Conservation (phyloP, 306 rosid genomes). For the Dalbergia oliveri region DNA sequence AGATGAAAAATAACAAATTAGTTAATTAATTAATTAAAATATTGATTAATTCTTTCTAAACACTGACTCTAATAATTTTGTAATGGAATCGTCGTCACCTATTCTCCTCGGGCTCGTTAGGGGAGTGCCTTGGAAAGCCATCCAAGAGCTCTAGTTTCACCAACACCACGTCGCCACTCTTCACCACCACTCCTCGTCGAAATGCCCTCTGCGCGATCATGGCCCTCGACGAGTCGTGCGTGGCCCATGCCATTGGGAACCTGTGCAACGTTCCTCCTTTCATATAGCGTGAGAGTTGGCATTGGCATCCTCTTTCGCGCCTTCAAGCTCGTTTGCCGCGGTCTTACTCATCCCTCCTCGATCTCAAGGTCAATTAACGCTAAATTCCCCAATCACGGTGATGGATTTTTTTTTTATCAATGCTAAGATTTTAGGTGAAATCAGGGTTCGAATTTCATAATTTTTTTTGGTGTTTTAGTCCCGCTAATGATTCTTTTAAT, state of each 20-base stretch:
- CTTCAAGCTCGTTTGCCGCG: slow-evolving; percentile 86
- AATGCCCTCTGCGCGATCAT: slow-evolving; percentile 74
- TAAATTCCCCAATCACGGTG: not conserved
- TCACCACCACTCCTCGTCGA: slow-evolving; percentile 25
- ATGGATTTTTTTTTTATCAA: not conserved
- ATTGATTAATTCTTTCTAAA: too few species aligned
- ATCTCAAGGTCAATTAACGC: slow-evolving; percentile 71
- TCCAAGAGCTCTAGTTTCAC: slow-evolving; percentile 87
- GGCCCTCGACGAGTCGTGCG: slow-evolving; percentile 71
- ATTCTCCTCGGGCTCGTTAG: slow-evolving; percentile 43
- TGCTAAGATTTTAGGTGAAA: slow-evolving; percentile 9
- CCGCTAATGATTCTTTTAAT: not conserved
- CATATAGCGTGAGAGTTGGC: slow-evolving; percentile 89
- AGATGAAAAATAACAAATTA: not conserved
- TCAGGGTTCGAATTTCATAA: slow-evolving; percentile 32
- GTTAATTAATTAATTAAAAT: too few species aligned
- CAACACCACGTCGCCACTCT: slow-evolving; percentile 77
- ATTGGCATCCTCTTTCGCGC: slow-evolving; percentile 97
- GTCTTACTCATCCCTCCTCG: slow-evolving; percentile 88
- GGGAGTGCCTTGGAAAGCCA: slow-evolving; percentile 89
- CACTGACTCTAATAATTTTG: not conserved
- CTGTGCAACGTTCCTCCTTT: slow-evolving; percentile 89
- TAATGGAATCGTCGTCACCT: slow-evolving; percentile 49
- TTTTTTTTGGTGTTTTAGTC: not conserved
- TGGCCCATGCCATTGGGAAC: slow-evolving; percentile 91